Conservation (phyloP, 495 filamentous ascomycete genomes). For the Symbiotaphrina buchneri region DNA sequence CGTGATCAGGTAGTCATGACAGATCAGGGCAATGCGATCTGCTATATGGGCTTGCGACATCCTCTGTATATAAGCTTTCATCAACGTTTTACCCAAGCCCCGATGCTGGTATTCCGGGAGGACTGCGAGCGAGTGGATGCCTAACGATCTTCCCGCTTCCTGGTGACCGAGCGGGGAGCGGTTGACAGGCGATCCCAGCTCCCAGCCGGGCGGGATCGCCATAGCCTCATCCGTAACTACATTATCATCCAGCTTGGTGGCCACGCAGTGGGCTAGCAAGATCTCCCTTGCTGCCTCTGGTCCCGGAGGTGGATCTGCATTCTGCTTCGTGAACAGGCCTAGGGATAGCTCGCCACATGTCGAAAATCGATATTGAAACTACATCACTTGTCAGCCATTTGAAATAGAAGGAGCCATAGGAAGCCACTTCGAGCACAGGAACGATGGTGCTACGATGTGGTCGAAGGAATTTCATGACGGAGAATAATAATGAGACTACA, state of each 20-base stretch:
- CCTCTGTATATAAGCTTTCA: slow-evolving; percentile 55
- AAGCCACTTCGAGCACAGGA: slow-evolving; percentile 2
- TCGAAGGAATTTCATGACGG: too few relatives aligned
- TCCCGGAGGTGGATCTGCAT: slow-evolving; percentile 23
- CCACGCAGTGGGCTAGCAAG: slow-evolving; percentile 65
- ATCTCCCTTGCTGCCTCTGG: slow-evolving; percentile 25
- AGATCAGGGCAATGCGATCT: slow-evolving; percentile 53
- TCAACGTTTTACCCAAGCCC: slow-evolving; percentile 50
- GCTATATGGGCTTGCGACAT: slow-evolving; percentile 41
- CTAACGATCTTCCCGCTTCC: slow-evolving; percentile 50
- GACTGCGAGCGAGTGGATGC: slow-evolving; percentile 64
- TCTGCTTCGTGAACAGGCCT: slow-evolving; percentile 43
- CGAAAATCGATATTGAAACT: slow-evolving; percentile 70
- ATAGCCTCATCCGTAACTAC: slow-evolving; percentile 58
- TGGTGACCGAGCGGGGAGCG: slow-evolving; percentile 36
- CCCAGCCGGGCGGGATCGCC: slow-evolving; percentile 46
- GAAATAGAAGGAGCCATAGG: background rate
- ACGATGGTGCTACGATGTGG: too few relatives aligned
- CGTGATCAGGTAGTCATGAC: slow-evolving; percentile 41
- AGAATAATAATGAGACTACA: too few relatives aligned
- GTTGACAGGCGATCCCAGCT: slow-evolving; percentile 10
- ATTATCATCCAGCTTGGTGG: slow-evolving; percentile 36
- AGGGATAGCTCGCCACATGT: slow-evolving; percentile 58
- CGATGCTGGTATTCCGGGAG: slow-evolving; percentile 50
- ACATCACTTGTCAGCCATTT: slow-evolving; percentile 3